Evolutionary conservation across 148 eudicot genomes (phyloP), one percentile per base, ranked within the genome.

Genomic region (Drosera capensis): DNA sequence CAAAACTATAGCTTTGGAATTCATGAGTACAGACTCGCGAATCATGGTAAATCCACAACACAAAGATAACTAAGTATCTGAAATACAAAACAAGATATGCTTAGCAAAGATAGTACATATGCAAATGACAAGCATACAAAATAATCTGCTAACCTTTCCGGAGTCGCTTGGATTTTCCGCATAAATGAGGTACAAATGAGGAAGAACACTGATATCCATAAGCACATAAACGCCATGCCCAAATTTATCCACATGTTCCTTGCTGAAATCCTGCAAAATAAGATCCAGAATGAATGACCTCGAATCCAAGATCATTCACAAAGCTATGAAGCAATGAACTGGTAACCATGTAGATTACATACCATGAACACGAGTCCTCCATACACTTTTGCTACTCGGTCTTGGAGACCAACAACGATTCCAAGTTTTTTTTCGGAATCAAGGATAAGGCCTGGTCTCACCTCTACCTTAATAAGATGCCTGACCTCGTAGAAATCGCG

Each of bases 141-240:
- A 44, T 12, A 21, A 44, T 35, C 45, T 31, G 45, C 75, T 68
- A 14, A 88, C 97, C 95, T 90, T 90, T 19, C 99, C 95, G 18
- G 99, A 90, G 58, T 90, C 95, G 53, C 99, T 90, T 25, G 99
- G 99, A 69, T 90, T 90, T 54, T 80, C 95, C 37, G 94, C 95
- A 66, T 85, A 92, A 25, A 92, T 76, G 51, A 92, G 82, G 57
- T 85, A 57, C 11, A 92, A 82, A 43, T 80, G 80, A 30, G 95
- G 99, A 55, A 90, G 85, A 43, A 71, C 68, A 66, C 25, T 57
- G 36, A 60, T 47, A 60, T 85, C 82, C 82, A 92, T 67, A 14
- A 84, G 88, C 20, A 49, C 65, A 52, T 92, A 92, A 15, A 64
- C 40, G 18, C 99, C 94, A 70, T 81, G 70, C 17, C 94, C 95